Conservation (phyloP, 2,329 filamentous ascomycete species). For the Stemphylium vesicarium region DNA sequence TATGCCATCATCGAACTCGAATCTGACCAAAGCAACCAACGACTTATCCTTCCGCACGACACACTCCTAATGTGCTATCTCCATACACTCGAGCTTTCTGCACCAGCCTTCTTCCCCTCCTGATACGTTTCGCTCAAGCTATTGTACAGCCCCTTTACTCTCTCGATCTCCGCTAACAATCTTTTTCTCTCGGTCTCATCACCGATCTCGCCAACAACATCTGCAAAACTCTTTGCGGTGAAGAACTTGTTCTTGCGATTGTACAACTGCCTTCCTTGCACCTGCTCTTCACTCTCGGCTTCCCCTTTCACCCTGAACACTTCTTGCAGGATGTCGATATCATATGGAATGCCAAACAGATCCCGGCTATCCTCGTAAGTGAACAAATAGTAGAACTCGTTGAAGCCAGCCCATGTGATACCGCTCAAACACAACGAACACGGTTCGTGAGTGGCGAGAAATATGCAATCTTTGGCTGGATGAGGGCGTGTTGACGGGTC, state of each 20-base stretch:
- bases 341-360: constrained; percentile 62
- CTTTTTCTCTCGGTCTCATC: constrained; percentile 9
- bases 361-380: constrained; percentile 66
- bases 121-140: constrained; percentile 25
- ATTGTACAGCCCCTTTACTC: constrained; percentile 54
- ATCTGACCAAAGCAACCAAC: too few relatives aligned
- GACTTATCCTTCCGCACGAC: background rate
- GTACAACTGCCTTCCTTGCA: constrained; percentile 56
- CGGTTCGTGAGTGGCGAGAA: constrained; percentile 66
- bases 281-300: constrained; percentile 27
- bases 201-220: constrained; percentile 29
- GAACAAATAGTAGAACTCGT: constrained; percentile 64
- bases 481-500: constrained; percentile 49
- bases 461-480: constrained; percentile 58
- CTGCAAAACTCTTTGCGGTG: constrained; percentile 21
- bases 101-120: constrained; percentile 18
- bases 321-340: constrained; percentile 63
- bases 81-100: constrained; percentile 24
- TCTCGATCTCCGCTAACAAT: constrained; percentile 50
- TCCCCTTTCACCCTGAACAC: constrained; percentile 60
- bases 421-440: constrained; percentile 65
- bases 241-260: constrained; percentile 66
- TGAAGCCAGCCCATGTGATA: constrained; percentile 65
- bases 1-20: background rate
- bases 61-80: constrained; percentile 3